Percentiles rank a stretch among this genome's conserved stretches.
Conservation (phyloP, 2,329 filamentous ascomycete genomes). For the Fusarium sp. region DNA sequence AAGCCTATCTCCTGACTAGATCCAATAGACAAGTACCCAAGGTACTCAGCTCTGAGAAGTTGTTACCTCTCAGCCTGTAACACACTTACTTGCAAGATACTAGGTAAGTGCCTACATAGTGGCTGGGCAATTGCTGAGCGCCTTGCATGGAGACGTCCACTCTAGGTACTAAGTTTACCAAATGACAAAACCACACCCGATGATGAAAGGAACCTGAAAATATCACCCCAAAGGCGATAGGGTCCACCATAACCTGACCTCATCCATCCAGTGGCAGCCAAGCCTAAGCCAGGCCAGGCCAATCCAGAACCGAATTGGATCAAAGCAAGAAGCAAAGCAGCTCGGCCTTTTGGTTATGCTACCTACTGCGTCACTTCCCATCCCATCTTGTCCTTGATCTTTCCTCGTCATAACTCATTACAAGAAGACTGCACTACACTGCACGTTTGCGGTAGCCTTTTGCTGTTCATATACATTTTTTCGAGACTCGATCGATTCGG, state of each 20-base stretch:
- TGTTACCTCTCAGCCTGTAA: not conserved
- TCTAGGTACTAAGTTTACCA: not conserved
- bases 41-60: slow-evolving; percentile 14
- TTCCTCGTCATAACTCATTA: slow-evolving; percentile 15
- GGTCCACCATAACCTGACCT: slow-evolving; percentile 44
- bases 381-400: slow-evolving; percentile 32
- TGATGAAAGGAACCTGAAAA: slow-evolving; percentile 25
- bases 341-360: slow-evolving; percentile 41
- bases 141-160: not conserved
- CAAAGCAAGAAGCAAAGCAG: slow-evolving; percentile 41
- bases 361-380: slow-evolving; percentile 45
- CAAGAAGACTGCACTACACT: not conserved
- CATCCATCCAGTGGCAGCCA: slow-evolving; percentile 24
- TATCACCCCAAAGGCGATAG: slow-evolving; percentile 24
- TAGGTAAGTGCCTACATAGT: not conserved
- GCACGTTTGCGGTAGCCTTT: slow-evolving; percentile 18
- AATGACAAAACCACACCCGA: slow-evolving; percentile 3
- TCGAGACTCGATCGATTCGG: slow-evolving; percentile 2
- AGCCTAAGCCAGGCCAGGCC: slow-evolving; percentile 26
- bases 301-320: slow-evolving; percentile 41
- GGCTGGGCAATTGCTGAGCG: slow-evolving; percentile 10
- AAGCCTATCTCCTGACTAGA: slow-evolving; percentile 16
- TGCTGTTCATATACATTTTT: slow-evolving; percentile 5
- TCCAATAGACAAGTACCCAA: not conserved
- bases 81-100: not conserved